A percentile compares a stretch with the other conserved stretches of the same genome.
Evolutionary conservation across 2,329 filamentous ascomycete genomes (phyloP).

Genomic region (Pseudocercospora ulei): DNA sequence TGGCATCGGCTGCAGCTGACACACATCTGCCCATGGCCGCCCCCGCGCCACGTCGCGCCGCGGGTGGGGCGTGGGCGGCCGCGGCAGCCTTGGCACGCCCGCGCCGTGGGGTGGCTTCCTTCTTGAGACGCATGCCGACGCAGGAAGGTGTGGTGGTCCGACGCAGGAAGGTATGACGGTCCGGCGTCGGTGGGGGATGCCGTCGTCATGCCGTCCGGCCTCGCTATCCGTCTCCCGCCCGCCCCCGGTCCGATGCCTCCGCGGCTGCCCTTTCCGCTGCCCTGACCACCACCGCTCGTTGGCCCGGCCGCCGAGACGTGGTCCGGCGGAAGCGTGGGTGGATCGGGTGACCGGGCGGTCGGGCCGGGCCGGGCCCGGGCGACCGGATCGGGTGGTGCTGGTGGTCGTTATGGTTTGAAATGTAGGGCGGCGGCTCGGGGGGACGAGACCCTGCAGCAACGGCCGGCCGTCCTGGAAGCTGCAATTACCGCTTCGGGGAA

Average conservation of each 20-base stretch:
- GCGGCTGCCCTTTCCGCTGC: constrained; percentile 16
- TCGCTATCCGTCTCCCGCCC: too few relatives aligned
- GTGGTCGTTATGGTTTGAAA: constrained; percentile 9
- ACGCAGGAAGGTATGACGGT: too few relatives aligned
- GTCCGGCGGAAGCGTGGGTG: constrained; percentile 11
- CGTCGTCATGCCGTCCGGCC: too few relatives aligned
- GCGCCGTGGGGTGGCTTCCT: constrained; percentile 1
- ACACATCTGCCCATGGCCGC: constrained; percentile 15
- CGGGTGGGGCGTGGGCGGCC: constrained; percentile 12
- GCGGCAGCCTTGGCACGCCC: not conserved
- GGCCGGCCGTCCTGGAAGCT: constrained; percentile 12
- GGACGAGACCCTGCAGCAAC: constrained; percentile 7
- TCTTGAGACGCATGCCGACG: not conserved
- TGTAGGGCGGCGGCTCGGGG: constrained; percentile 17
- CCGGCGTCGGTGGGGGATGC: too few relatives aligned
- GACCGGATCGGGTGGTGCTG: constrained; percentile 14
- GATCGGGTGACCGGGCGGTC: constrained; percentile 17
- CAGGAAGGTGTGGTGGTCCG: too few relatives aligned
- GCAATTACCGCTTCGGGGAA: constrained; percentile 18
- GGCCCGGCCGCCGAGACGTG: constrained; percentile 15
- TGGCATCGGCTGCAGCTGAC: constrained; percentile 23
- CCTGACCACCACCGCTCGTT: constrained; percentile 12
- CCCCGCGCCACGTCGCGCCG: constrained; percentile 14
- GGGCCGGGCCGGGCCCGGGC: constrained; percentile 17
- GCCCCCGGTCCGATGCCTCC: constrained; percentile 17